A percentile compares a stretch with the other conserved stretches of the same genome.
Conservation (phyloP, 768 basidiomycete genomes). For the Trametes cinnabarina region DNA sequence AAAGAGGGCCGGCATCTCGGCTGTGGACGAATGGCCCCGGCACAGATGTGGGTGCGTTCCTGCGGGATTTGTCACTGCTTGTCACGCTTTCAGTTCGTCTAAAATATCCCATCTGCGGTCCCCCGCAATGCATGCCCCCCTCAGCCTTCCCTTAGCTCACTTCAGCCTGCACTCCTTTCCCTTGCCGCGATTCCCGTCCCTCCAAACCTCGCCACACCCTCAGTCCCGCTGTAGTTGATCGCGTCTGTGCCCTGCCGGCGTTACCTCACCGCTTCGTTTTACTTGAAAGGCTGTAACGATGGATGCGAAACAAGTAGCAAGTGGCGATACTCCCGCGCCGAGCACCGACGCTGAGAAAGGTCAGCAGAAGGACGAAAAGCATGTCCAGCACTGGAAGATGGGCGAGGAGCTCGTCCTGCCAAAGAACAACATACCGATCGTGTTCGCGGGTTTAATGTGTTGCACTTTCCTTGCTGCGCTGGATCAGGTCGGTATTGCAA, state of each 20-base stretch:
- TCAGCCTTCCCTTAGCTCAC: neutral
- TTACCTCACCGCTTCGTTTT: neutral
- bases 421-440: constrained; percentile 41
- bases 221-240: neutral
- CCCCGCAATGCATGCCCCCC: neutral
- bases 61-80: constrained; percentile 1
- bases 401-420: constrained; percentile 43
- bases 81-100: constrained; percentile 10
- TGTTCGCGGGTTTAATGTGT: constrained; percentile 45
- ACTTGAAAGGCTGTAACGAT: neutral
- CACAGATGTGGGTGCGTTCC: neutral
- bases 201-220: neutral
- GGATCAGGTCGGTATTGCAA: constrained; percentile 35
- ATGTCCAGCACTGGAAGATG: constrained; percentile 38
- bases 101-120: constrained; percentile 3
- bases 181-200: neutral
- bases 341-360: constrained; percentile 5
- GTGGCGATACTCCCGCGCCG: neutral
- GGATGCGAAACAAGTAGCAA: neutral
- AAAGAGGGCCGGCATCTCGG: constrained; percentile 12
- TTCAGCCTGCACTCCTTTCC: neutral
- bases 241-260: constrained; percentile 1
- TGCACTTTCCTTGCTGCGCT: constrained; percentile 46
- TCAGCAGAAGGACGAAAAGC: constrained; percentile 21
- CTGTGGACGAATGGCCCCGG: neutral